Conservation (phyloP, 2,329 filamentous ascomycete genomes). For the Plenodomus biglobosus region DNA sequence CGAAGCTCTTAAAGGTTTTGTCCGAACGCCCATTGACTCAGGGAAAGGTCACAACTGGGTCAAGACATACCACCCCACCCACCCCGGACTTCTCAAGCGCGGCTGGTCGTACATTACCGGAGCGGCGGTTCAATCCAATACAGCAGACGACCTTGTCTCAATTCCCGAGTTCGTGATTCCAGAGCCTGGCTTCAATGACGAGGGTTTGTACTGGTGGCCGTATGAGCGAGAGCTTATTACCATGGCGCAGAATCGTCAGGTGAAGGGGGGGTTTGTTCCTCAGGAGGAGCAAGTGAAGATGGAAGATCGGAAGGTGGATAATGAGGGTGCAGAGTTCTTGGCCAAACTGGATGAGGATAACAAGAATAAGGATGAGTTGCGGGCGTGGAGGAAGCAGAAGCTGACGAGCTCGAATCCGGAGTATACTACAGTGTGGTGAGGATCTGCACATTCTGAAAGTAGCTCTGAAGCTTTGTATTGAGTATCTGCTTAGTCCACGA, state of each 20-base stretch:
- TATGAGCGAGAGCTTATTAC: slow-evolving; percentile 2
- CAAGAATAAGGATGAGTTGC: slow-evolving; percentile 1
- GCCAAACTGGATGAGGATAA: slow-evolving; percentile 2
- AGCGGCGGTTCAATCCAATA: neutral
- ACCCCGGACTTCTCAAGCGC: slow-evolving; percentile 3
- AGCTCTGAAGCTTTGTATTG: neutral
- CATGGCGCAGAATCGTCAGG: neutral
- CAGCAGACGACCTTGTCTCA: slow-evolving; percentile 1
- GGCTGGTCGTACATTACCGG: slow-evolving; percentile 2
- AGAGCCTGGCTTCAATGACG: neutral
- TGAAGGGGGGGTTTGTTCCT: neutral
- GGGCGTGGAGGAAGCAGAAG: neutral
- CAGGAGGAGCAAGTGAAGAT: neutral
- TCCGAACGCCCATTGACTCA: neutral
- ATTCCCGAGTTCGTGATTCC: slow-evolving; percentile 6
- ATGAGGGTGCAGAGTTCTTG: slow-evolving; percentile 1
- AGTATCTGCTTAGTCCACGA: no score
- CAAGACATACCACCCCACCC: slow-evolving; percentile 1
- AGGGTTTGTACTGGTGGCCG: slow-evolving; percentile 1
- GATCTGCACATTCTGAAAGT: no score
- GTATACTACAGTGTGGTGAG: neutral
- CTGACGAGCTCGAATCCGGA: slow-evolving; percentile 1
- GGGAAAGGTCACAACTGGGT: slow-evolving; percentile 3
- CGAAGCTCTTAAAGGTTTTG: slow-evolving; percentile 2
- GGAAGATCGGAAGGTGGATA: neutral